These are phyloP conservation scores for Orbilia javanica DNA, from an alignment of 2,329 filamentous ascomycete genomes.

Conservation along the genomic window DNA sequence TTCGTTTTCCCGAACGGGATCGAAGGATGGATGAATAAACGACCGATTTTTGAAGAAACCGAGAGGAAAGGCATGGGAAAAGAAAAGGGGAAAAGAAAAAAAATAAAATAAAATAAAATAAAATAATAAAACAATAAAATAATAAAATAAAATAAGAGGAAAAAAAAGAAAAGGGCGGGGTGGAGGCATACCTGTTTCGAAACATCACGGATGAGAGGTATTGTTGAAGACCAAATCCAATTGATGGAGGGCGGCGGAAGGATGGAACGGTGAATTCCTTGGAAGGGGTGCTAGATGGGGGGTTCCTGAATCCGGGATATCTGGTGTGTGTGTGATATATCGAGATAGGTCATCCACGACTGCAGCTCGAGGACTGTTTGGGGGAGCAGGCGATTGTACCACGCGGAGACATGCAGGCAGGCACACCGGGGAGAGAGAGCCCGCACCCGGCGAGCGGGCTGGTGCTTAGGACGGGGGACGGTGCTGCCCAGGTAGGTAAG, in stretches of 20 bases:
- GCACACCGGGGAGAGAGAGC: not conserved
- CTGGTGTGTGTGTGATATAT: not conserved
- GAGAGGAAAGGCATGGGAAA: too few species aligned
- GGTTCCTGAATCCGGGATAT: not conserved
- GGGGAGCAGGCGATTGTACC: not conserved
- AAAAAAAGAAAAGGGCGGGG: too few species aligned
- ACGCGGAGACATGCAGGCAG: not conserved
- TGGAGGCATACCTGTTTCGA: slow-evolving; percentile 47
- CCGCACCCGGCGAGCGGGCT: not conserved
- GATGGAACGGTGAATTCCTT: slow-evolving; percentile 3
- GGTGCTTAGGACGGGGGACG: not conserved
- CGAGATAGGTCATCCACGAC: not conserved
- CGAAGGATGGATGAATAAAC: too few species aligned
- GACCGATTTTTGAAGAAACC: too few species aligned
- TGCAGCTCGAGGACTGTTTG: not conserved
- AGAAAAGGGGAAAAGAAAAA: too few species aligned
- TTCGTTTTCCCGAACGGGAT: too few species aligned
- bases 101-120: too few species aligned
- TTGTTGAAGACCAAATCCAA: not conserved
- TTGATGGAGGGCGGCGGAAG: slow-evolving; percentile 7
- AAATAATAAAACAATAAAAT: not conserved
- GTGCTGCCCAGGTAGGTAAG: not conserved
- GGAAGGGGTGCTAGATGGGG: not conserved
- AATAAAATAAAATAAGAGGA: not conserved
- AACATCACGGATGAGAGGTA: slow-evolving; percentile 36